Base-by-base conservation (phyloP, 2,329 filamentous ascomycete genomes). In the Phialophora macrospora region DNA sequence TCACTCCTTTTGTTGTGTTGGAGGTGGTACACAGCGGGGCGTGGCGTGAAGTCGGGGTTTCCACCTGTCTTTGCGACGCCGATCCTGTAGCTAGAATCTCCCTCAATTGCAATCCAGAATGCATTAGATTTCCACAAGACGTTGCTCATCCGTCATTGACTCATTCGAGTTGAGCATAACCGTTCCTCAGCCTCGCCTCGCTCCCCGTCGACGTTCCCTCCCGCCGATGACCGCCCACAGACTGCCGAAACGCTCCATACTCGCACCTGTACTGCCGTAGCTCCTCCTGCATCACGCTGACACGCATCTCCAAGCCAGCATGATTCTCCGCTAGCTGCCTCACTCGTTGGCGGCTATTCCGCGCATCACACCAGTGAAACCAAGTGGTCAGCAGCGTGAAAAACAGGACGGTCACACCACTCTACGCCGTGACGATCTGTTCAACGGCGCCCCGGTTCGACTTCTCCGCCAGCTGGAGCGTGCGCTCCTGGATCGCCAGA, bases 21-120 rank as follows among this genome's bases (percentile, higher is more conserved):
- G 44, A 38, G 46, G 58, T 41, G 56, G 56, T 26, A 60, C 48
- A 51, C 34, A 60, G 58, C 49, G 30, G 20, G 52, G 59, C 57
- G 22, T 34, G 22, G 22, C 34, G 48, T 54, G 12, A 62, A 55
- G 54, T 57, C 60, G 12, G 34, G 63, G 9, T 34, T 55, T 54
- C 38, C 20, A 22, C 55, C 55, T 64, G 57, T 56, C 32, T 57
- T 63, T 30, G 60, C 56, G 17, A 22, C 28, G 49, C 55, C 44
- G 20, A 52, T 52, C 51, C 41, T 65, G 63, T 68, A 60, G 41
- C 55, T 68, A 68, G 66, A 65, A 60, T 65, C 62, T 60, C 44
- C 46, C 34, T 52, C n/a, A 68, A 67, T 67, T 52, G 58, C n/a
- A 65, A 54, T 55, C 55, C 48, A 60, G 58, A 38, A 38, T 52